A percentile compares a stretch with the other conserved stretches of the same genome.
Conservation (phyloP, 345 rosid species). For the Arabidopsis suecica region DNA sequence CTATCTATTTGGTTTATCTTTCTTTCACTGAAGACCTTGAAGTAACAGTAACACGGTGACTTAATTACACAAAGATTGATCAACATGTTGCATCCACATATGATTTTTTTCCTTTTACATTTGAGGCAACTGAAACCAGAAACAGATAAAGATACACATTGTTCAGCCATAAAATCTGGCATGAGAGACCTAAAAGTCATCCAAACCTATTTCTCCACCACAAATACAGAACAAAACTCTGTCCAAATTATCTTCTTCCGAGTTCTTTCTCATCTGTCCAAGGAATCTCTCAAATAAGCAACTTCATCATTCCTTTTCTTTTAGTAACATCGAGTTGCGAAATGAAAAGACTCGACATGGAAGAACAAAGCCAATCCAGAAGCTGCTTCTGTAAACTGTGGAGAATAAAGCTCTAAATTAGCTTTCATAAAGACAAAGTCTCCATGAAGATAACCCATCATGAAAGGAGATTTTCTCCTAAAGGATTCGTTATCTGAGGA, state of each 20-base stretch:
- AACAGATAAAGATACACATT: slow-evolving; percentile 15
- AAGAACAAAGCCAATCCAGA: slow-evolving; percentile 16
- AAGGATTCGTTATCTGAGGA: neutral
- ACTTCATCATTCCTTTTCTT: slow-evolving; percentile 12
- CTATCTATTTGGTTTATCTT: slow-evolving; percentile 1
- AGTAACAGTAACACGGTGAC: neutral
- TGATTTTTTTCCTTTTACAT: slow-evolving; percentile 21
- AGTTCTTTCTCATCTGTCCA: slow-evolving; percentile 26
- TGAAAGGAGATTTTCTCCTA: neutral
- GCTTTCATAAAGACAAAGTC: neutral
- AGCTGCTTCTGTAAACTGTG: slow-evolving; percentile 20
- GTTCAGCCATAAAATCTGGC: slow-evolving; percentile 22
- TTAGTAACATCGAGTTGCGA: neutral
- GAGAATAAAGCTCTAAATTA: slow-evolving; percentile 5
- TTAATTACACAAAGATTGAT: slow-evolving; percentile 36
- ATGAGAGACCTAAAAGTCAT: slow-evolving; percentile 17
- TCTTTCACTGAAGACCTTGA: neutral
- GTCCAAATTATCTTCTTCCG: slow-evolving; percentile 7
- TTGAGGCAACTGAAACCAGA: slow-evolving; percentile 35
- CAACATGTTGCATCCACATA: slow-evolving; percentile 35
- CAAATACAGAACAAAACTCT: neutral
- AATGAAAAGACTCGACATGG: neutral
- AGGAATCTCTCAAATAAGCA: slow-evolving; percentile 10
- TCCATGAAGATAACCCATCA: neutral
- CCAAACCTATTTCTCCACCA: slow-evolving; percentile 4